These are phyloP conservation scores for Reticulascus tulasneorum DNA, from an alignment of 2,329 filamentous ascomycete species.

Conservation along the genomic window DNA sequence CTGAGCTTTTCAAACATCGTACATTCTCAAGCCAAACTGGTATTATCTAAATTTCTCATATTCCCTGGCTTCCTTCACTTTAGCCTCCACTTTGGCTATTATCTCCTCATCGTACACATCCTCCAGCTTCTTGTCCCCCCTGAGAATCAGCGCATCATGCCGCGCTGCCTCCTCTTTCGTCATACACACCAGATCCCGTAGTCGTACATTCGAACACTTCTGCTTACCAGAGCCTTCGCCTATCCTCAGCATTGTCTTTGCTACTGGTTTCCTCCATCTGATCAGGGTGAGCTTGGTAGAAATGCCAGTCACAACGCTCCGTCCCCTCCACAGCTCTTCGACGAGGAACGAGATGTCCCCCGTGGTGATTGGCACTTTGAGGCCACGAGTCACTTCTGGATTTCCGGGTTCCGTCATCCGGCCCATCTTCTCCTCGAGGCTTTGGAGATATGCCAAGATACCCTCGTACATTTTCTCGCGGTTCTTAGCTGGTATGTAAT, in stretches of 20 bases:
- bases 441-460: conserved; percentile 71
- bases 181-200: conserved; percentile 80
- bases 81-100: conserved; percentile 62
- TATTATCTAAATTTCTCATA: conserved; percentile 51
- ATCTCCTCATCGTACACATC: conserved; percentile 71
- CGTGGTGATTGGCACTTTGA: conserved; percentile 73
- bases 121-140: conserved; percentile 60
- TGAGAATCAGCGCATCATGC: conserved; percentile 78
- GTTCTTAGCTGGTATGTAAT: conserved; percentile 76
- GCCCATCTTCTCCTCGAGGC: conserved; percentile 28
- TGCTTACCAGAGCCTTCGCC: conserved; percentile 69
- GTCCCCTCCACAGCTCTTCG: conserved; percentile 83
- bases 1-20: background rate
- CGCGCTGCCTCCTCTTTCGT: conserved; percentile 82
- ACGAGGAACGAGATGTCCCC: conserved; percentile 83
- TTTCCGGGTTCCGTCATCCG: conserved; percentile 35
- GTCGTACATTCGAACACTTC: conserved; percentile 64
- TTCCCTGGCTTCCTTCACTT: conserved; percentile 62
- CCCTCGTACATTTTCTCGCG: conserved; percentile 91
- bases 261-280: conserved; percentile 68
- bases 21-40: background rate
- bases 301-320: conserved; percentile 78
- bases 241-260: conserved; percentile 53
- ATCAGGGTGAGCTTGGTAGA: conserved; percentile 75
- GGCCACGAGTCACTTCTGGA: conserved; percentile 55